Evolutionary conservation across 805 yeast species (phyloP).

Genomic region (Yarrowia keelungensis): DNA sequence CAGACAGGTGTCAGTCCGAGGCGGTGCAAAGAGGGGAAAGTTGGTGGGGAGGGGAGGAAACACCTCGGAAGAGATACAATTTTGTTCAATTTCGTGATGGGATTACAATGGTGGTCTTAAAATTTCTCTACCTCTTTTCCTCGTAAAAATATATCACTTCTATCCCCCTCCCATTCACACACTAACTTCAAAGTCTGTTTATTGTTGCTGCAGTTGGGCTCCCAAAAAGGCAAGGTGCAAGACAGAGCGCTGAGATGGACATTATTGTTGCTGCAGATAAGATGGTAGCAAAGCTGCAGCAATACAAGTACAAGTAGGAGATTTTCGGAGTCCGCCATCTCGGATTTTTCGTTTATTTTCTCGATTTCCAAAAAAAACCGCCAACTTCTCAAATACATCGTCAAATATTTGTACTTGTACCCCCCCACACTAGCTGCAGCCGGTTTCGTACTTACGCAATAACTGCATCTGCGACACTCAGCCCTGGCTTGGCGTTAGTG

Average conservation of each 20-base stretch:
- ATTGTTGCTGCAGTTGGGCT: conserved; percentile 25
- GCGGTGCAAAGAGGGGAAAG: too few relatives aligned
- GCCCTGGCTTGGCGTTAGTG: conserved; percentile 3
- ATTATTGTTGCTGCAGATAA: not conserved
- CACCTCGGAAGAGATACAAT: too few relatives aligned
- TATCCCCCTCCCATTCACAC: not conserved
- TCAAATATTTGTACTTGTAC: too few relatives aligned
- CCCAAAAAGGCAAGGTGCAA: conserved; percentile 18
- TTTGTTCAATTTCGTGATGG: too few relatives aligned
- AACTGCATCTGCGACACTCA: conserved; percentile 3
- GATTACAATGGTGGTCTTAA: not conserved
- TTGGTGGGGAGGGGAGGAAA: too few relatives aligned
- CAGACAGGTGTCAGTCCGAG: too few relatives aligned
- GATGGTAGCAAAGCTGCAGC: not conserved
- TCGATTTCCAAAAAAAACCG: too few relatives aligned
- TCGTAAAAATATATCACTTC: not conserved
- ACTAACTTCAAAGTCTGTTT: conserved; percentile 12
- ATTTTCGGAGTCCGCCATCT: too few relatives aligned
- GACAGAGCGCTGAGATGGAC: not conserved
- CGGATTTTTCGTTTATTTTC: too few relatives aligned
- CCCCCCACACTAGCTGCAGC: conserved; percentile 19
- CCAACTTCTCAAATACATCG: not conserved
- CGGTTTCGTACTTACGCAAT: conserved; percentile 10
- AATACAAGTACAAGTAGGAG: too few relatives aligned
- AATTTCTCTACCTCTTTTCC: not conserved